Percentiles rank a stretch among this genome's conserved stretches.
Evolutionary conservation across 2,329 filamentous ascomycete species (phyloP).

Genomic region (Fusarium praegraminearum): DNA sequence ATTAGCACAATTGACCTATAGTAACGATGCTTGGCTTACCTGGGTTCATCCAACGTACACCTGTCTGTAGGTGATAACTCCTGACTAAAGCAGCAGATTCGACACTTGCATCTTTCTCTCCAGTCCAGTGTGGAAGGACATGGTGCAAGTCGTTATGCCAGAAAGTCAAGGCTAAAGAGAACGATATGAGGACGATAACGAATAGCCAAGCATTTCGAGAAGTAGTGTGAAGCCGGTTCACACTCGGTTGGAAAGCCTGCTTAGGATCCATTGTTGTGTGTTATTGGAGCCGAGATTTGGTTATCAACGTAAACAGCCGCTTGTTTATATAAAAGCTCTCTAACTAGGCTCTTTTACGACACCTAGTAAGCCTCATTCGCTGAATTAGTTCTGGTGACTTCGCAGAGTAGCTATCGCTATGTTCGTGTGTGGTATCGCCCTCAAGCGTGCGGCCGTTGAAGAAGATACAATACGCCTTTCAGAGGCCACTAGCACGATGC

Average conservation of each 20-base stretch:
- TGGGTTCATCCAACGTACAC: not conserved
- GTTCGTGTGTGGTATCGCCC: not conserved
- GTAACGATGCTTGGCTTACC: not conserved
- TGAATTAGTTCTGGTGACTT: not conserved
- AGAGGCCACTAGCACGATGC: not conserved
- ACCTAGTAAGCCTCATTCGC: not conserved
- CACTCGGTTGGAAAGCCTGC: not conserved
- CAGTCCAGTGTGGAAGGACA: not conserved
- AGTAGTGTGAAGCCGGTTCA: not conserved
- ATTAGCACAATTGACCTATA: not conserved
- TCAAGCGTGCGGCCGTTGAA: not conserved
- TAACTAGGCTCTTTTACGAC: not conserved
- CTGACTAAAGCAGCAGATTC: not conserved
- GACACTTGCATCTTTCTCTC: not conserved
- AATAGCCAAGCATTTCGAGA: not conserved
- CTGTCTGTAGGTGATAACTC: not conserved
- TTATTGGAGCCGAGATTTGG: not conserved
- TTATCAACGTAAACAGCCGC: not conserved
- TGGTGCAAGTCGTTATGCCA: not conserved
- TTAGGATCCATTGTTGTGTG: not conserved
- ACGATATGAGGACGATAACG: not conserved
- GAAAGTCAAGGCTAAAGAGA: not conserved
- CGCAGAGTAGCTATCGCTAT: not conserved
- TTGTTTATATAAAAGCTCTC: not conserved
- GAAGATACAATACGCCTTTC: not conserved